Percentiles rank a stretch among this genome's conserved stretches.
Evolutionary conservation across 176 grass and related monocot genomes (phyloP).

Genomic region (Ensete ventricosum): DNA sequence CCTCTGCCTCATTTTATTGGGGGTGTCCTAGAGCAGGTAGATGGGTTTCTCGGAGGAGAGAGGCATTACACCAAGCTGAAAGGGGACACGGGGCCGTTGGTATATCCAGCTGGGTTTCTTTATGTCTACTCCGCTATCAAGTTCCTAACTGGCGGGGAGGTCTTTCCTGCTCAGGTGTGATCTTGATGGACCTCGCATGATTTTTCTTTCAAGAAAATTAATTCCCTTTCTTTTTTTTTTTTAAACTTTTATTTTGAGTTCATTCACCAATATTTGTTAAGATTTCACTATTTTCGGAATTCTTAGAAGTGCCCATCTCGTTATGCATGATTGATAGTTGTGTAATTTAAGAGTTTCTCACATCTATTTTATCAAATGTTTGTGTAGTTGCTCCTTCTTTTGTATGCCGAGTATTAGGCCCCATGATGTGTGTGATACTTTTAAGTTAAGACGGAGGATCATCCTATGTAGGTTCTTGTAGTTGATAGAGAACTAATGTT

Average conservation of each 20-base stretch:
- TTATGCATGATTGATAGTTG: neutral
- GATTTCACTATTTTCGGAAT: neutral
- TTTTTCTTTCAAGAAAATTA: neutral
- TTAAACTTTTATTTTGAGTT: neutral
- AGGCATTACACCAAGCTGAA: constrained; percentile 88
- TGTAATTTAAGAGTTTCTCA: neutral
- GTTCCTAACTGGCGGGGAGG: constrained; percentile 60
- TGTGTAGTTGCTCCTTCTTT: neutral
- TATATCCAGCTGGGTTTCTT: constrained; percentile 95
- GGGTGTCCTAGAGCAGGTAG: constrained; percentile 27
- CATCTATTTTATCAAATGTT: neutral
- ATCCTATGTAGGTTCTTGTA: too few relatives aligned
- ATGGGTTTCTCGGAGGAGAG: constrained; percentile 69
- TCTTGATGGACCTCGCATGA: neutral
- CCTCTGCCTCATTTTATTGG: neutral
- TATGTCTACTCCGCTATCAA: constrained; percentile 73
- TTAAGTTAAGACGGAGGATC: neutral
- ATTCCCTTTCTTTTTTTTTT: neutral
- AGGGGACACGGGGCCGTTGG: constrained; percentile 86
- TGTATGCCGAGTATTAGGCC: neutral
- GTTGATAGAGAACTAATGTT: too few relatives aligned
- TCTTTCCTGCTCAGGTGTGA: constrained; percentile 78
- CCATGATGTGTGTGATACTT: neutral
- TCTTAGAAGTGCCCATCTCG: neutral
- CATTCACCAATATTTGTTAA: neutral